A percentile compares a stretch with the other conserved stretches of the same genome.
Conservation (phyloP, 2,329 filamentous ascomycete species). For the Trichoderma brevicompactum region DNA sequence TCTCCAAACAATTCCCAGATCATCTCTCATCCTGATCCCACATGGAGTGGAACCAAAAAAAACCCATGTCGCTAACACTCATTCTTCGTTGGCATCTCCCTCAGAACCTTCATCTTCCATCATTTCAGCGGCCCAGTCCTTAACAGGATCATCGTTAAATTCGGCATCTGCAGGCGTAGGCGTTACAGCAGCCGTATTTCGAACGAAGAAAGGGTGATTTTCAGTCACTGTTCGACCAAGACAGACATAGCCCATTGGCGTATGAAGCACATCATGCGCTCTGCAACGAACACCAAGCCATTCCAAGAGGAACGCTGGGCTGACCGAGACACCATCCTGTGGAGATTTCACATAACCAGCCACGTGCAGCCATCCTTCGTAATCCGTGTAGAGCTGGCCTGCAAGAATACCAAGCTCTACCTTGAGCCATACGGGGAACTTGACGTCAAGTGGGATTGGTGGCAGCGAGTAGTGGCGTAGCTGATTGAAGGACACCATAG, state of each 20-base stretch:
- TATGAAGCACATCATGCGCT: conserved; percentile 60
- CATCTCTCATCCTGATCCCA: no score
- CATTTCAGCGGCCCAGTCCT: neutral
- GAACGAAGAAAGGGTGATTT: conserved; percentile 56
- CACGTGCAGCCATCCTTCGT: conserved; percentile 48
- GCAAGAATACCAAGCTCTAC: conserved; percentile 64
- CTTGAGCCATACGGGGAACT: conserved; percentile 56
- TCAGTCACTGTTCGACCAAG: conserved; percentile 51
- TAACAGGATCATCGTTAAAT: neutral
- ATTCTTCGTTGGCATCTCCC: neutral
- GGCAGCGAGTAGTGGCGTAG: conserved; percentile 60
- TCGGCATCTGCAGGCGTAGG: neutral
- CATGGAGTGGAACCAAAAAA: neutral
- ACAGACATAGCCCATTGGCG: conserved; percentile 61
- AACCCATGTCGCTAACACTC: neutral
- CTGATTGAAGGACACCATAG: conserved; percentile 63
- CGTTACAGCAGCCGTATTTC: neutral
- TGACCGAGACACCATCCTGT: neutral
- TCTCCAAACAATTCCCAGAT: no score
- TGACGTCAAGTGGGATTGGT: conserved; percentile 44
- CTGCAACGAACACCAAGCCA: conserved; percentile 59
- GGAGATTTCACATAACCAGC: conserved; percentile 25
- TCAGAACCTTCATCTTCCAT: neutral
- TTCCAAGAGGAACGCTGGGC: conserved; percentile 53
- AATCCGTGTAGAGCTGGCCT: conserved; percentile 64